A percentile compares a stretch with the other conserved stretches of the same genome.
phyloP scores from a whole-genome alignment of 129 eudicot genomes.

The Pulicaria dysenterica region DNA sequence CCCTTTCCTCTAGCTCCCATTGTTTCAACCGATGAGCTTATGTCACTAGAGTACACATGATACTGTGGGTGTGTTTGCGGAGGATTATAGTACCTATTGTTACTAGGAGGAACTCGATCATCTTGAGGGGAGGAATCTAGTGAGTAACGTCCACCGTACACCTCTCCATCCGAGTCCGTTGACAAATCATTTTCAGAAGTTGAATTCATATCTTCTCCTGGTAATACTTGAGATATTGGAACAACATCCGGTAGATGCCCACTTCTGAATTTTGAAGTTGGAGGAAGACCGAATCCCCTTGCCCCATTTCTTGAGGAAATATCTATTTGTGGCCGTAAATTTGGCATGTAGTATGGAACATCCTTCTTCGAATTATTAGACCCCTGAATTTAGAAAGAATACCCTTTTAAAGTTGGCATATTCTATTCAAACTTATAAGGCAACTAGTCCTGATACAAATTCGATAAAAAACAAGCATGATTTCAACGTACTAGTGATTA shows the following conservation, averaged over 20 bases:
- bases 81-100: slow-evolving; percentile 40
- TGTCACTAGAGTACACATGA: slow-evolving; percentile 67
- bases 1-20: slow-evolving; percentile 45
- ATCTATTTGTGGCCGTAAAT: slow-evolving; percentile 44
- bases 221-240: slow-evolving; percentile 60
- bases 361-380: slow-evolving; percentile 53
- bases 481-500: not conserved
- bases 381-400: slow-evolving; percentile 46
- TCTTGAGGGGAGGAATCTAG: slow-evolving; percentile 79
- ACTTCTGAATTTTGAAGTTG: slow-evolving; percentile 62
- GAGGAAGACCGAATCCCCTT: slow-evolving; percentile 68
- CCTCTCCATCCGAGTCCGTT: slow-evolving; percentile 63
- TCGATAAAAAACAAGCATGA: not conserved
- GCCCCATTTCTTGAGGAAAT: slow-evolving; percentile 42
- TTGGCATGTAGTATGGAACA: slow-evolving; percentile 42
- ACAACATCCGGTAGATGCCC: slow-evolving; percentile 62
- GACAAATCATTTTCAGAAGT: slow-evolving; percentile 65
- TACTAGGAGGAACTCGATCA: slow-evolving; percentile 41
- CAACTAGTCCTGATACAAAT: not conserved
- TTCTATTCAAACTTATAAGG: not conserved
- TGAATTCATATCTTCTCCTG: slow-evolving; percentile 46
- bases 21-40: slow-evolving; percentile 65
- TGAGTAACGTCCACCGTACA: slow-evolving; percentile 78
- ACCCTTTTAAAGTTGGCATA: not conserved
- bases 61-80: slow-evolving; percentile 45